A percentile compares a stretch with the other conserved stretches of the same genome.
Evolutionary conservation across 2,329 filamentous ascomycete species (phyloP).

Genomic region (Sclerotinia subarctica): DNA sequence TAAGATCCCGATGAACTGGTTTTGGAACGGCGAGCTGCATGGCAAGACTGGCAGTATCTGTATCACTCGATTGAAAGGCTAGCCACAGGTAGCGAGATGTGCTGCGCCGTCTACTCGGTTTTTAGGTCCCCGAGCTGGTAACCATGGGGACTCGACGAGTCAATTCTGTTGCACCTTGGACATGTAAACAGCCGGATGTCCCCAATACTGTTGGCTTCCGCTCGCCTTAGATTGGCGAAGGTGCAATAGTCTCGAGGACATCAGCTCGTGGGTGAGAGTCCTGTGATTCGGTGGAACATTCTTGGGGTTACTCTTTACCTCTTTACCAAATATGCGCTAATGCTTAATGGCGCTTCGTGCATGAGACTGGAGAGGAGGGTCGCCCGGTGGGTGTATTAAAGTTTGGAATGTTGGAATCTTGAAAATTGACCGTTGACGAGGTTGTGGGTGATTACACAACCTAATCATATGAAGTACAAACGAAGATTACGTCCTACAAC

Average conservation of each 20-base stretch:
- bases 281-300: constrained; percentile 9
- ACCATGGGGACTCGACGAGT: constrained; percentile 19
- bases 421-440: constrained; percentile 15
- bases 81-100: constrained; percentile 18
- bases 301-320: constrained; percentile 8
- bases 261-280: constrained; percentile 18
- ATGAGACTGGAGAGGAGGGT: background rate
- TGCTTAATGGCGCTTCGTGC: constrained; percentile 15
- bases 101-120: constrained; percentile 23
- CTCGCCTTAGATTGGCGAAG: constrained; percentile 22
- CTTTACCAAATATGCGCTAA: constrained; percentile 16
- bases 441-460: constrained; percentile 13
- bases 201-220: constrained; percentile 21
- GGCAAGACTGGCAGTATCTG: constrained; percentile 17
- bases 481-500: constrained; percentile 20
- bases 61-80: constrained; percentile 17
- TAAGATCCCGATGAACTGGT: constrained; percentile 21
- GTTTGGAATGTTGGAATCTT: background rate
- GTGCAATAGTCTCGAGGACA: constrained; percentile 19
- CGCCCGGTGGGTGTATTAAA: background rate
- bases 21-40: constrained; percentile 22
- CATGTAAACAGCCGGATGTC: constrained; percentile 20
- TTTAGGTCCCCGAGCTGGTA: constrained; percentile 23
- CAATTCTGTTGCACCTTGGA: constrained; percentile 17
- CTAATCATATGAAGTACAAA: constrained; percentile 17